Conservation (phyloP, 192 early-diverging fungal species). For the Gryganskiella cystojenkinii region DNA sequence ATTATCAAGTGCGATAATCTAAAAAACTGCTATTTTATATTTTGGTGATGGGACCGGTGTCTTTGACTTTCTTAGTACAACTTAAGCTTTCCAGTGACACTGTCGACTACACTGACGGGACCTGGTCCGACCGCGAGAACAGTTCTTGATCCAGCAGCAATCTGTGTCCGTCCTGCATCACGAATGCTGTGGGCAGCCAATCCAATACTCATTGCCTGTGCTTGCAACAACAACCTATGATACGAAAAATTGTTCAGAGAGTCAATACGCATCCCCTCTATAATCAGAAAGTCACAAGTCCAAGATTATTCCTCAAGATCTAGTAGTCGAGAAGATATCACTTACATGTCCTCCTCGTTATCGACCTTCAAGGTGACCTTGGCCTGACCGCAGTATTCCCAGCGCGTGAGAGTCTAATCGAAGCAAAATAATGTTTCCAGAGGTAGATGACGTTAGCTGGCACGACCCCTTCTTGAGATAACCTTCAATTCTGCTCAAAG, state of each 20-base stretch:
- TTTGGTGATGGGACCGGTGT: neutral
- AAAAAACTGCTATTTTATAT: neutral
- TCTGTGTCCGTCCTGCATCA: constrained; percentile 94
- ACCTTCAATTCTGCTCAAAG: neutral
- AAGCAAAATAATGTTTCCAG: neutral
- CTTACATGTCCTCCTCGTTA: constrained; percentile 83
- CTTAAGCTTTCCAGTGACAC: constrained; percentile 44
- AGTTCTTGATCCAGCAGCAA: constrained; percentile 90
- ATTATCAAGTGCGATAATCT: too few species aligned
- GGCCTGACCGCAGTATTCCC: constrained; percentile 84
- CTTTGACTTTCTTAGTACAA: constrained; percentile 21
- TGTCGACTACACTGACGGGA: constrained; percentile 38
- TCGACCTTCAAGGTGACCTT: constrained; percentile 88
- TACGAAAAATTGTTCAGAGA: neutral
- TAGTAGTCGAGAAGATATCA: neutral
- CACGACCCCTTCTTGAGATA: neutral
- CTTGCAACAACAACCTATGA: constrained; percentile 71
- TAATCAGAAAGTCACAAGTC: too few species aligned
- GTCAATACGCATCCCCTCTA: too few species aligned
- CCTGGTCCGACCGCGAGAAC: constrained; percentile 96
- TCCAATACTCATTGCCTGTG: constrained; percentile 64
- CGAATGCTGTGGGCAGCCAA: constrained; percentile 80
- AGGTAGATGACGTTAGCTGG: neutral
- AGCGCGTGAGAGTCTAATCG: constrained; percentile 61
- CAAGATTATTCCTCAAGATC: neutral